Conservation (phyloP, 2,329 filamentous ascomycete genomes). For the Aspergillus alliaceus region DNA sequence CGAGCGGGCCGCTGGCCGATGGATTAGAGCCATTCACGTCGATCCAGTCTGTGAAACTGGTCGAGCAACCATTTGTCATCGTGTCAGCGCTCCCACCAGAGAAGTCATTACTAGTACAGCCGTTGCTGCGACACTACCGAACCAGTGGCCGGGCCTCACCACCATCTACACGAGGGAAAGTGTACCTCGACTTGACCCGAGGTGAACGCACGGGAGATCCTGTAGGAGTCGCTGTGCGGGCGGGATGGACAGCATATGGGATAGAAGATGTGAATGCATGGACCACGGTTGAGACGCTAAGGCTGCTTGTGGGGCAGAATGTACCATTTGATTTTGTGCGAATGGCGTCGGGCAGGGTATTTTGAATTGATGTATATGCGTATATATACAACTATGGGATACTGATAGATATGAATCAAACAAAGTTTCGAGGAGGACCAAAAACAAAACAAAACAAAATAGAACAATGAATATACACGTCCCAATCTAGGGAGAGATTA, state of each 20-base stretch:
- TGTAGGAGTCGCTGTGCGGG: slow-evolving; percentile 66
- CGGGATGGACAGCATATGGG: slow-evolving; percentile 77
- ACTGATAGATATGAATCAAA: neutral
- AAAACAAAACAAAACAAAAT: too few relatives aligned
- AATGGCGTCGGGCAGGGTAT: slow-evolving; percentile 62
- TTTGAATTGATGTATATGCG: slow-evolving; percentile 37
- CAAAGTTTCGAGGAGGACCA: neutral
- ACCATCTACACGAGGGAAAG: slow-evolving; percentile 54
- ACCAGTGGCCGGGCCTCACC: slow-evolving; percentile 41
- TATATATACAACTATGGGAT: slow-evolving; percentile 1
- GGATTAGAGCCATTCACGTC: slow-evolving; percentile 66
- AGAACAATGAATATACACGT: too few relatives aligned
- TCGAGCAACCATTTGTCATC: slow-evolving; percentile 78
- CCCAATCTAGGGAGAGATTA: too few relatives aligned
- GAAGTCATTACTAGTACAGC: slow-evolving; percentile 75
- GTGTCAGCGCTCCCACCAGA: slow-evolving; percentile 76
- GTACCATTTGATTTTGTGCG: slow-evolving; percentile 85
- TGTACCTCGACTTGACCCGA: slow-evolving; percentile 78
- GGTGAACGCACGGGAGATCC: slow-evolving; percentile 68
- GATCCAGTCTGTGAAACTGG: slow-evolving; percentile 76
- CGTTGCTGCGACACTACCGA: slow-evolving; percentile 71
- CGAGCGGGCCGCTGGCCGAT: slow-evolving; percentile 56
- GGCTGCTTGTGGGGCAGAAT: slow-evolving; percentile 79
- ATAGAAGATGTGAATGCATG: slow-evolving; percentile 79
- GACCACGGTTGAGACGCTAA: slow-evolving; percentile 77